Evolutionary conservation across 2,329 filamentous ascomycete genomes (phyloP).

Genomic region (Pochonia chlamydosporia): DNA sequence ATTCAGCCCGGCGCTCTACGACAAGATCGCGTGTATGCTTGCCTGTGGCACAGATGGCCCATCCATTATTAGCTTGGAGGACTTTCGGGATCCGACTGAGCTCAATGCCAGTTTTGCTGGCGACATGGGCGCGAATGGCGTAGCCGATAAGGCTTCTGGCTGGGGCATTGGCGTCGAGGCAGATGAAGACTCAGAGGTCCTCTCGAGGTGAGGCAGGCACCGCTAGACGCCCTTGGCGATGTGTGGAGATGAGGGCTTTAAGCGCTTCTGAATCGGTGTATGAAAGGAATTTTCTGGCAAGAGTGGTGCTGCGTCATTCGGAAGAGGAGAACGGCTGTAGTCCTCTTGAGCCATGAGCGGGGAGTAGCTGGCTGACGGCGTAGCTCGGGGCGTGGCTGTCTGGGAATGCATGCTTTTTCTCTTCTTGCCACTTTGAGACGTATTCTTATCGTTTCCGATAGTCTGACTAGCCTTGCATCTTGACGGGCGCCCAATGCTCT

Average conservation of each 20-base stretch:
- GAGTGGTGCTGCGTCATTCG: background rate
- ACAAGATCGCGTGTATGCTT: background rate
- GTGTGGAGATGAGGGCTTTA: slow-evolving; percentile 16
- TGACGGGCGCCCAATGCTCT: slow-evolving; percentile 52
- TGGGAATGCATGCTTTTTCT: slow-evolving; percentile 27
- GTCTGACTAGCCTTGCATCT: slow-evolving; percentile 31
- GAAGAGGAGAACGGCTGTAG: slow-evolving; percentile 5
- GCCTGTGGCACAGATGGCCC: background rate
- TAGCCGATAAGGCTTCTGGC: background rate
- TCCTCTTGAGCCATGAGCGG: slow-evolving; percentile 16
- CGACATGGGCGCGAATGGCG: background rate
- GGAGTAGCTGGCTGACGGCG: slow-evolving; percentile 21
- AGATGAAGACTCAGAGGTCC: background rate
- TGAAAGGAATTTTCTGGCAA: background rate
- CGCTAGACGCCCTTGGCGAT: background rate
- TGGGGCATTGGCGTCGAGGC: background rate
- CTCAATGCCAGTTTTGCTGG: background rate
- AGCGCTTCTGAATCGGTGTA: slow-evolving; percentile 18
- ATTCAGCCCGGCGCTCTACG: slow-evolving; percentile 9
- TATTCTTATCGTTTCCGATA: slow-evolving; percentile 5
- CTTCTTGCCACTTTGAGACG: slow-evolving; percentile 23
- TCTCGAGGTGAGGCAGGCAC: background rate
- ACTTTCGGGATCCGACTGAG: background rate
- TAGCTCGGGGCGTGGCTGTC: slow-evolving; percentile 20
- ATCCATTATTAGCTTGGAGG: background rate